Percentiles rank a stretch among this genome's conserved stretches.
Evolutionary conservation across 129 eudicot species (phyloP).

Genomic region (Pulicaria dysenterica): DNA sequence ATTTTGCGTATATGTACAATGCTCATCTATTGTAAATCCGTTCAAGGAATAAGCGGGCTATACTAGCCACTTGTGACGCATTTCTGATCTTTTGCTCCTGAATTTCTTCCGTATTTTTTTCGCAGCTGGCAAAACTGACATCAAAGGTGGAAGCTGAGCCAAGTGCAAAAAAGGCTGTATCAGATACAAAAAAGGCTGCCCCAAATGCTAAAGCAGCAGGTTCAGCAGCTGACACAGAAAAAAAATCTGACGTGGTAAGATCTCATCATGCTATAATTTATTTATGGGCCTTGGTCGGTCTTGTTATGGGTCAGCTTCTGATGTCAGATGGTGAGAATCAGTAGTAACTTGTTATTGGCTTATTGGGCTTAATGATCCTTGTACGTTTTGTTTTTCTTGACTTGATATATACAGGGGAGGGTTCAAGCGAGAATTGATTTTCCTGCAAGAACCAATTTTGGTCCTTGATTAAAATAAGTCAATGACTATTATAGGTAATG

Average conservation of each 20-base stretch:
- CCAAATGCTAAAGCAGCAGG: slow-evolving; percentile 49
- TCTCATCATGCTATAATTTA: slow-evolving; percentile 1
- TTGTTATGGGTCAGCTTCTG: background rate
- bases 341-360: no score
- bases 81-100: background rate
- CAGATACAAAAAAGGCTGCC: slow-evolving; percentile 51
- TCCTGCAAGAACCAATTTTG: no score
- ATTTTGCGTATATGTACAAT: no score
- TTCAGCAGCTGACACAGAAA: slow-evolving; percentile 47
- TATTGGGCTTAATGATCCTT: no score
- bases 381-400: background rate
- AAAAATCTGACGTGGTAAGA: slow-evolving; percentile 53
- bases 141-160: slow-evolving; percentile 48
- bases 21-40: no score
- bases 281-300: background rate
- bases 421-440: no score
- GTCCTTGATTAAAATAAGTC: no score
- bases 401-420: no score
- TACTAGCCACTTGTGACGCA: background rate
- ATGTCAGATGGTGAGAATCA: background rate
- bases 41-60: background rate
- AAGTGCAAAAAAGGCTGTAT: slow-evolving; percentile 49
- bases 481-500: no score
- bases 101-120: background rate
- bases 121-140: slow-evolving; percentile 48